Base-by-base conservation (phyloP, 352 stramenopile species). In the Pythium plurisporium region DNA sequence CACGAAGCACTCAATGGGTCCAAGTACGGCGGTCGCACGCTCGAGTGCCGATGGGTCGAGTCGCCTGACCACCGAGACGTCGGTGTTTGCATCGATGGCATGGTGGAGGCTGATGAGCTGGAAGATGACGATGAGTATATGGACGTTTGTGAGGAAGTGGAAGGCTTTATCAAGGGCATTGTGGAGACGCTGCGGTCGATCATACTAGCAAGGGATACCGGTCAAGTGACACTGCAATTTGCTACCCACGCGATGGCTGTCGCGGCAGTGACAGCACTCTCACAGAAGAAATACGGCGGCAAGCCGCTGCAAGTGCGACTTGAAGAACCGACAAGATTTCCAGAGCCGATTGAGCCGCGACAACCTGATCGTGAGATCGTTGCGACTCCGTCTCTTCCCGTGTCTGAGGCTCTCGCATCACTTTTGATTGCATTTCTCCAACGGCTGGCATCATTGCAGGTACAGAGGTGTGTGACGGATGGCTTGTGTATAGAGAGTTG, bases 41-140 rank as follows among this genome's bases (percentile, higher is more conserved):
- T 72, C 4, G 4, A 2, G 3, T 70, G 63, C 31, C 12, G 20
- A 22, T 69, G 55, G 62, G 15, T 49, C 17, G 25, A 49, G 33
- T 52, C 22, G 20, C 46, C 38, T 27, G 5, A 20, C 2, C 17
- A 33, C 10, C 8, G 38, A 12, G 17, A 22, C 40, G 22, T 11
- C n/a, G 30, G 14, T 31, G 46, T 74, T 9, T 17, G 14, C 5
- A 42, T 68, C 5, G 9, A 66, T 51, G 64, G 64, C 5, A 60
- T 89, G n/a, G 27, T 86, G 9, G 61, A 68, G 6, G 30, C 54
- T 2, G 67, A 79, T 20, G 76, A 91, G 4, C 31, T 87, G 5
- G 65, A 76, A 46, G 69, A 87, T 40, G 61, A 72, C 0, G 78
- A 89, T 46, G 78, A 91, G 30, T 68, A 60, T 5, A 51, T 70